phyloP scores from a whole-genome alignment of 2,329 filamentous ascomycete genomes.

The Colletotrichum simmondsii region DNA sequence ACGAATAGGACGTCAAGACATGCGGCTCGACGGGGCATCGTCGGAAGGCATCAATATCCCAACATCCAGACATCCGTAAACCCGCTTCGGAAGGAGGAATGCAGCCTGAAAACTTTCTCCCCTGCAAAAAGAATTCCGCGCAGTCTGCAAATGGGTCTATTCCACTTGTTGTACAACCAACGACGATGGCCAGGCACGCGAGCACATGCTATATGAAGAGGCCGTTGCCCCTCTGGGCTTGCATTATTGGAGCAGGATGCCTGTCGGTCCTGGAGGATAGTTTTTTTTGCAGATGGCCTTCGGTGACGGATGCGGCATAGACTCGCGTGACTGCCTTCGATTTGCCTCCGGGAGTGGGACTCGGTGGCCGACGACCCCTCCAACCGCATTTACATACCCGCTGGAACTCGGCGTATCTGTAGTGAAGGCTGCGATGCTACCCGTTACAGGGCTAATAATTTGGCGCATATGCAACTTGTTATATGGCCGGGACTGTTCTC shows the following conservation, averaged over 20 bases:
- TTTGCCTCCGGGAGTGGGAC: conserved; percentile 14
- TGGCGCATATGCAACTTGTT: conserved; percentile 8
- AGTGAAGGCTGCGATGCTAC: neutral
- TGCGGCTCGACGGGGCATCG: neutral
- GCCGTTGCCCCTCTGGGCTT: neutral
- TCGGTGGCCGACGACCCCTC: conserved; percentile 1
- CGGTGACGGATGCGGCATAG: conserved; percentile 23
- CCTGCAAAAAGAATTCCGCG: neutral
- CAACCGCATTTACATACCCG: conserved; percentile 6
- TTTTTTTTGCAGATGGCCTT: neutral
- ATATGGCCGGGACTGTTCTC: neutral
- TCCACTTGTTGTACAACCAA: neutral
- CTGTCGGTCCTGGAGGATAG: neutral
- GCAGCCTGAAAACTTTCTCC: neutral
- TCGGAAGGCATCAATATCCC: conserved; percentile 4
- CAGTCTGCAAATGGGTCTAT: neutral
- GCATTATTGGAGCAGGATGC: neutral
- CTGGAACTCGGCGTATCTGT: neutral
- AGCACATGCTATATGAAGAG: conserved; percentile 8
- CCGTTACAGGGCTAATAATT: neutral
- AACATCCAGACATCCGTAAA: neutral
- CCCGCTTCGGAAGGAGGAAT: neutral
- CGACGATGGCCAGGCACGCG: neutral
- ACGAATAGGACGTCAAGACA: neutral
- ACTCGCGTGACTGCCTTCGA: conserved; percentile 14